Evolutionary conservation across 345 rosid species (phyloP).

Genomic region (Citrus hindsii): DNA sequence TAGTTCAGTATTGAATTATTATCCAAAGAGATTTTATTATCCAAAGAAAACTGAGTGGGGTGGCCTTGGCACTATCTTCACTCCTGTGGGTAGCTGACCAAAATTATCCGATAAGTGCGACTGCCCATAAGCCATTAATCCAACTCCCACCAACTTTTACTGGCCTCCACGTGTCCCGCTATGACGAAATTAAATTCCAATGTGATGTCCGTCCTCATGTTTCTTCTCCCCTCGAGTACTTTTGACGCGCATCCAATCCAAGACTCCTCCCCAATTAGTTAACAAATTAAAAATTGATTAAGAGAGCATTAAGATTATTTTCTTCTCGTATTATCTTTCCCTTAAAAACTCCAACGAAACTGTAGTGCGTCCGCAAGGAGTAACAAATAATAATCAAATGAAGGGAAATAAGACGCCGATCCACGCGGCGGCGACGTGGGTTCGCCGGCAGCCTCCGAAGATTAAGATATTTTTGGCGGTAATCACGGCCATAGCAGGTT

Average conservation of each 20-base stretch:
- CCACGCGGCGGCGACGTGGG: conserved; percentile 67
- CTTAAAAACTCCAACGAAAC: background rate
- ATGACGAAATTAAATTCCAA: conserved; percentile 1
- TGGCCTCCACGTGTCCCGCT: conserved; percentile 3
- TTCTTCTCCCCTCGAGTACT: background rate
- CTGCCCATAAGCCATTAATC: background rate
- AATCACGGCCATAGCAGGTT: conserved; percentile 62
- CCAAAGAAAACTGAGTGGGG: background rate
- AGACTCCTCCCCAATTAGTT: background rate
- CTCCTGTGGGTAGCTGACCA: background rate
- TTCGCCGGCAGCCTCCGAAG: conserved; percentile 86
- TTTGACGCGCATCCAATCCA: background rate
- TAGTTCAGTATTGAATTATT: accelerated
- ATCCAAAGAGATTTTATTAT: too few relatives aligned
- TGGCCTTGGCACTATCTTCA: background rate
- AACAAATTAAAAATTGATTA: background rate
- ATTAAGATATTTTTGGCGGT: conserved; percentile 68
- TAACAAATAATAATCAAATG: conserved; percentile 24
- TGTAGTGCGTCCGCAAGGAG: background rate
- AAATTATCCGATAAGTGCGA: background rate
- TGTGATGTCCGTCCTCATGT: too few relatives aligned
- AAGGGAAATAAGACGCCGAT: conserved; percentile 58
- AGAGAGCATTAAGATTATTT: background rate
- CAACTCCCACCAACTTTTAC: background rate
- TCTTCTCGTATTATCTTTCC: background rate